Conservation (phyloP, 2,329 filamentous ascomycete species). For the Nothomitra cinnamomea region DNA sequence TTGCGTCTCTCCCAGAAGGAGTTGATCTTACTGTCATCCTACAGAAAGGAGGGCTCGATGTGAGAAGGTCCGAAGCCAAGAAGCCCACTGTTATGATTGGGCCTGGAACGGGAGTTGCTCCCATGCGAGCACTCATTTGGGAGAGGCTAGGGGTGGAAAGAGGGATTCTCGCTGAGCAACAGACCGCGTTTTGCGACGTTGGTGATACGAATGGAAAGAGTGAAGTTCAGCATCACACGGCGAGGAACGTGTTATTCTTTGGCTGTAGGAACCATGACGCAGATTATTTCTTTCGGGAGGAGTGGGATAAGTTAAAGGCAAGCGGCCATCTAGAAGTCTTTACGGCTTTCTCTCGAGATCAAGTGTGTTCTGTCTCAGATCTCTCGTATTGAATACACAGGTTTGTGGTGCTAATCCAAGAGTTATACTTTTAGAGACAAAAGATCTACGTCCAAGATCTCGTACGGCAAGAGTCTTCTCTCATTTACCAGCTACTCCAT, state of each 20-base stretch:
- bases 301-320: slow-evolving; percentile 42
- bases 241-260: slow-evolving; percentile 52
- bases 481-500: slow-evolving; percentile 35
- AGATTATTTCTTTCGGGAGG: slow-evolving; percentile 68
- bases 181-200: not conserved
- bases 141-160: slow-evolving; percentile 37
- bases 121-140: slow-evolving; percentile 64
- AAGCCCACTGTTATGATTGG: slow-evolving; percentile 60
- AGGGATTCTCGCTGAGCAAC: slow-evolving; percentile 6
- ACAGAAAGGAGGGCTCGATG: slow-evolving; percentile 34
- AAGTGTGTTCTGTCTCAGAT: slow-evolving; percentile 20
- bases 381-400: not conserved
- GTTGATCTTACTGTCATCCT: slow-evolving; percentile 43
- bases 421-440: slow-evolving; percentile 20
- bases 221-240: slow-evolving; percentile 8
- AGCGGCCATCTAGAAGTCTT: slow-evolving; percentile 34
- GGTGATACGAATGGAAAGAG: not conserved
- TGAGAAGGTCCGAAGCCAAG: slow-evolving; percentile 28
- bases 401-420: not conserved
- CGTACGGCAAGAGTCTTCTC: slow-evolving; percentile 31
- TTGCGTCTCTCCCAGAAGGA: slow-evolving; percentile 44
- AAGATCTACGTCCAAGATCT: slow-evolving; percentile 54
- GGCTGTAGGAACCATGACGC: slow-evolving; percentile 58
- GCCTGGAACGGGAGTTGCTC: slow-evolving; percentile 75
- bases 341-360: slow-evolving; percentile 56